phyloP scores from a whole-genome alignment of 2,329 filamentous ascomycete genomes.

The Exophiala mesophila region DNA sequence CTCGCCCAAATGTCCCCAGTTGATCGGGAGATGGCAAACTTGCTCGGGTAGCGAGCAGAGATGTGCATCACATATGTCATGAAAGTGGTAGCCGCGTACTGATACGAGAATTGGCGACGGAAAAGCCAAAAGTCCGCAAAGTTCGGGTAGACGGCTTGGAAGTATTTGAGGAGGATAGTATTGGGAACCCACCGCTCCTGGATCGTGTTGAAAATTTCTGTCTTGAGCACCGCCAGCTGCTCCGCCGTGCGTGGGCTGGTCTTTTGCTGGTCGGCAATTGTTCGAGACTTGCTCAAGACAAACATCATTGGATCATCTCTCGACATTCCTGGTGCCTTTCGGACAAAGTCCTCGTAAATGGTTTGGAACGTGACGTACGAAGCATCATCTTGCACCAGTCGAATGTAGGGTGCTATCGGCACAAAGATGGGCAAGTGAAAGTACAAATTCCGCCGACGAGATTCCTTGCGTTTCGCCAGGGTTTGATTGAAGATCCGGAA shows the following conservation, averaged over 20 bases:
- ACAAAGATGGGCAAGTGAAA: slow-evolving; percentile 96
- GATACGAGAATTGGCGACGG: slow-evolving; percentile 93
- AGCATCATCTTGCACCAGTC: slow-evolving; percentile 91
- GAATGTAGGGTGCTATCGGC: slow-evolving; percentile 87
- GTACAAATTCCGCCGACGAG: slow-evolving; percentile 83
- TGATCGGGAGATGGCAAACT: slow-evolving; percentile 82
- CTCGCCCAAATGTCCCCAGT: slow-evolving; percentile 95
- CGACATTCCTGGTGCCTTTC: slow-evolving; percentile 63
- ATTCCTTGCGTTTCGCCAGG: slow-evolving; percentile 88
- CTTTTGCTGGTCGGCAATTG: slow-evolving; percentile 63
- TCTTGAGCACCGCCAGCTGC: slow-evolving; percentile 64
- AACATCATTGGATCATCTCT: slow-evolving; percentile 96
- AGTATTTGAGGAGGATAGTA: slow-evolving; percentile 78
- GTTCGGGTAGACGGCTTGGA: slow-evolving; percentile 78
- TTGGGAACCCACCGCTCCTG: slow-evolving; percentile 89
- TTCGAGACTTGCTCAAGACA: slow-evolving; percentile 88
- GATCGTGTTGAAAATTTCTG: slow-evolving; percentile 92
- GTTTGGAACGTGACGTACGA: slow-evolving; percentile 92
- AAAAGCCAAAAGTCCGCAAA: slow-evolving; percentile 98
- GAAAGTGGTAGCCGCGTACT: slow-evolving; percentile 89
- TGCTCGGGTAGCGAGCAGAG: slow-evolving; percentile 91
- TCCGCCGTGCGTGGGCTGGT: slow-evolving; percentile 51
- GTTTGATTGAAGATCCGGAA: slow-evolving; percentile 97
- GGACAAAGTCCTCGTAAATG: slow-evolving; percentile 93
- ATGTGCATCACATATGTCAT: slow-evolving; percentile 99